phyloP scores from a whole-genome alignment of 306 rosid species.

The Boehmeria nivea region DNA sequence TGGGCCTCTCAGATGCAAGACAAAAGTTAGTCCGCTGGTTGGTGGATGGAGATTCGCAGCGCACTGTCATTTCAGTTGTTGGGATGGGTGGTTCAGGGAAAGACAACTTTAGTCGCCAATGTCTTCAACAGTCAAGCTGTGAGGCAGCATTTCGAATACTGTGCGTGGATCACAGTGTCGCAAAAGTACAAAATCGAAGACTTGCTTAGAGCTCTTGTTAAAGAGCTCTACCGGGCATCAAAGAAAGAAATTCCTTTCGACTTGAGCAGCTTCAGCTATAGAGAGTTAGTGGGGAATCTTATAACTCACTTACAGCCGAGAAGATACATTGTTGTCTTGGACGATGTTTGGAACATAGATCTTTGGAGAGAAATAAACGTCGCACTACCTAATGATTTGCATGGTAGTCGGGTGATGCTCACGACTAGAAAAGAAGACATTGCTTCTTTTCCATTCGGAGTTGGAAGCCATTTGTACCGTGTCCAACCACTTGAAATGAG shows the following conservation, averaged over 20 bases:
- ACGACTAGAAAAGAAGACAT: constrained; percentile 20
- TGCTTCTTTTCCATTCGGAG: constrained; percentile 5
- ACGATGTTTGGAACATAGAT: constrained; percentile 15
- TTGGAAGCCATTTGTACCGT: neutral
- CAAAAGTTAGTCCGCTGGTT: neutral
- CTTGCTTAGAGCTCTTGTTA: constrained; percentile 9
- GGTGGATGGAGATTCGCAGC: neutral
- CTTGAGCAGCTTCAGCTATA: constrained; percentile 2
- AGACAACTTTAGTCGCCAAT: constrained; percentile 5
- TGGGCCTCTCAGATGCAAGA: constrained; percentile 3
- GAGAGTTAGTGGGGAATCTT: constrained; percentile 7
- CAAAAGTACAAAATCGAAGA: constrained; percentile 7
- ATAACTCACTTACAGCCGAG: constrained; percentile 4
- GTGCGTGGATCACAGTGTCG: constrained; percentile 17
- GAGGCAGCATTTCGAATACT: neutral
- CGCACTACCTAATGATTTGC: neutral
- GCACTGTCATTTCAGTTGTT: constrained; percentile 1
- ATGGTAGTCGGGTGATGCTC: constrained; percentile 15
- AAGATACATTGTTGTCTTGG: constrained; percentile 8
- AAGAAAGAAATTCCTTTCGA: constrained; percentile 5
- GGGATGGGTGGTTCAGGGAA: constrained; percentile 10
- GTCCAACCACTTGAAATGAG: neutral
- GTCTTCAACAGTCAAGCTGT: neutral
- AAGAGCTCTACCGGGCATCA: neutral
- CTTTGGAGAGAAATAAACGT: constrained; percentile 10